Conservation (phyloP, 352 stramenopile species). For the Pythium vanterpoolii region DNA sequence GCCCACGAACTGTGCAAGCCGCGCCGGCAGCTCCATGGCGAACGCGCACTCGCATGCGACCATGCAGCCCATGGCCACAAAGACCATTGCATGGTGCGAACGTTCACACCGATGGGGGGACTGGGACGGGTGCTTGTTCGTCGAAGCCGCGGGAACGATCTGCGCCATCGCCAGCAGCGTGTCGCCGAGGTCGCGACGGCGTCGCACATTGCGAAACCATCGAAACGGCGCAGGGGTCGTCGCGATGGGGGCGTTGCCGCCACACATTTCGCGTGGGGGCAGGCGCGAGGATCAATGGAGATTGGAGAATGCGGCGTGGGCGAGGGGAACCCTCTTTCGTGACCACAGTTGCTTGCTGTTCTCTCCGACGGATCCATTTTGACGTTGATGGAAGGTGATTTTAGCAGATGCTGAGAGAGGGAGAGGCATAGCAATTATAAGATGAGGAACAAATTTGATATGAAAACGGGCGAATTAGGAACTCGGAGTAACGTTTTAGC, state of each 20-base stretch:
- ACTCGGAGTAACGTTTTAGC: background rate
- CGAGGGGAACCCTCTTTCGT: background rate
- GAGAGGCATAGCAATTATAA: background rate
- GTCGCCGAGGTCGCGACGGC: constrained; percentile 45
- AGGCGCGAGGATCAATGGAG: background rate
- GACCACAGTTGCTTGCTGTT: background rate
- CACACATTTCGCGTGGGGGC: background rate
- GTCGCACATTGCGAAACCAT: background rate
- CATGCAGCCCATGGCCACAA: constrained; percentile 27
- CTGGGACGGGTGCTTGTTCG: background rate
- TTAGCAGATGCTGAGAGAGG: background rate
- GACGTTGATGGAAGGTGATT: background rate
- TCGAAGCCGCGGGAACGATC: constrained; percentile 14
- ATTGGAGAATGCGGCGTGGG: background rate
- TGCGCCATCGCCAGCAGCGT: constrained; percentile 40
- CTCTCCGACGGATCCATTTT: background rate
- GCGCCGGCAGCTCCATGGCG: constrained; percentile 27
- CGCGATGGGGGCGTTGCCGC: no score
- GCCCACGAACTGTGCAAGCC: constrained; percentile 46
- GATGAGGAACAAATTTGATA: background rate
- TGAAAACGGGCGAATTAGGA: background rate
- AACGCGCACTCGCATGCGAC: constrained; percentile 32
- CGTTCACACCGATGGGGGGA: no score
- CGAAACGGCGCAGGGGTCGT: background rate
- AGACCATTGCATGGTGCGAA: constrained; percentile 26